Evolutionary conservation across 768 basidiomycete genomes (phyloP).

Genomic region (Suillus luteus): DNA sequence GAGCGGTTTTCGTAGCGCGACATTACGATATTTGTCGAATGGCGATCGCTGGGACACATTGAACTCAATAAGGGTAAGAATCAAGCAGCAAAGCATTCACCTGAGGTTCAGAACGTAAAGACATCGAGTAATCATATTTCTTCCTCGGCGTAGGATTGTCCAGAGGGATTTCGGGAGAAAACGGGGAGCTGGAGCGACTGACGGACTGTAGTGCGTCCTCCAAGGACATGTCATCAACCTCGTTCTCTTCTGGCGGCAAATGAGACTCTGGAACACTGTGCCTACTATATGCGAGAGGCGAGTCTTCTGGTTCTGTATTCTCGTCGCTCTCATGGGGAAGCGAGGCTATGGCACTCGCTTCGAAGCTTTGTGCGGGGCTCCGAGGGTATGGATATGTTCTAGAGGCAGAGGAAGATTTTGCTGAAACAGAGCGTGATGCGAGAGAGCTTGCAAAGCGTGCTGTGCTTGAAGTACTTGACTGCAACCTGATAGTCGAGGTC

Average conservation of each 20-base stretch:
- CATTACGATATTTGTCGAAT: slow-evolving; percentile 62
- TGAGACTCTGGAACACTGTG: slow-evolving; percentile 57
- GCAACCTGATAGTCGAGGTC: slow-evolving; percentile 50
- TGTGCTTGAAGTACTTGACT: slow-evolving; percentile 52
- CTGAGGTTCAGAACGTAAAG: slow-evolving; percentile 62
- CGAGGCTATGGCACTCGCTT: slow-evolving; percentile 59
- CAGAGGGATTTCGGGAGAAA: slow-evolving; percentile 39
- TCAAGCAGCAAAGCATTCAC: slow-evolving; percentile 36
- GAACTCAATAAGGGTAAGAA: slow-evolving; percentile 5
- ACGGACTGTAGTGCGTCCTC: slow-evolving; percentile 60
- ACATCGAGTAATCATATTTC: slow-evolving; percentile 55
- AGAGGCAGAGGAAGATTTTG: slow-evolving; percentile 38
- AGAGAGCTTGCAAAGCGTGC: slow-evolving; percentile 56
- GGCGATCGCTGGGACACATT: slow-evolving; percentile 54
- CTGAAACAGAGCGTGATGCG: slow-evolving; percentile 42
- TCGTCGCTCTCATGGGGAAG: slow-evolving; percentile 41
- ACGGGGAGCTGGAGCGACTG: slow-evolving; percentile 53
- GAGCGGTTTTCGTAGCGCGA: slow-evolving; percentile 54
- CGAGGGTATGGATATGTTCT: slow-evolving; percentile 32
- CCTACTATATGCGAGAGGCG: slow-evolving; percentile 43
- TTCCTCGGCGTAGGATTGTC: slow-evolving; percentile 49
- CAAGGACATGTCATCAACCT: slow-evolving; percentile 49
- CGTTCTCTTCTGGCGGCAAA: slow-evolving; percentile 49
- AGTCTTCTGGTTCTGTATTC: slow-evolving; percentile 40
- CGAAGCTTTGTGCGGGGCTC: slow-evolving; percentile 52